Conservation (phyloP, 306 rosid genomes). For the Styphnolobium japonicum region DNA sequence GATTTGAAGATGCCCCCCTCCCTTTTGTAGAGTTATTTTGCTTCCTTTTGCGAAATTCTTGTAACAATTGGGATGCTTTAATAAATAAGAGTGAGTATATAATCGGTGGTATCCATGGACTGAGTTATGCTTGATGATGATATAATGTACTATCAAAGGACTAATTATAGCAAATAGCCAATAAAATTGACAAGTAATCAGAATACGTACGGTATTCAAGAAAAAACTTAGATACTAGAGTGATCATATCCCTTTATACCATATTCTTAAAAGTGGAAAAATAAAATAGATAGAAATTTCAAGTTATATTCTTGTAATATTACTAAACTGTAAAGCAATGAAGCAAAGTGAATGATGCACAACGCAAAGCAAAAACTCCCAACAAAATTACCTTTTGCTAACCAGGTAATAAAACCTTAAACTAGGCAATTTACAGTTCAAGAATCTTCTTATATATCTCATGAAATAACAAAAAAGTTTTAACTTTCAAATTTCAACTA, state of each 20-base stretch:
- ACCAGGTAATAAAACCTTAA: background rate
- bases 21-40: background rate
- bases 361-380: background rate
- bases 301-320: background rate
- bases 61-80: background rate
- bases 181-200: too few relatives aligned
- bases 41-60: background rate
- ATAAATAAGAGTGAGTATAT: background rate
- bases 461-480: background rate
- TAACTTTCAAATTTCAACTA: background rate
- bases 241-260: too few relatives aligned
- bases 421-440: background rate
- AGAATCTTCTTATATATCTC: background rate
- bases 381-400: background rate
- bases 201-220: too few relatives aligned
- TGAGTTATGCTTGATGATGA: background rate
- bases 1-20: background rate
- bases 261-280: background rate
- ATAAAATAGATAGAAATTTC: too few relatives aligned
- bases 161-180: too few relatives aligned
- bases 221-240: too few relatives aligned
- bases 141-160: background rate
- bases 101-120: background rate
- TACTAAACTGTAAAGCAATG: background rate
- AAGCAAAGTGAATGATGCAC: background rate